Base-by-base conservation (phyloP, 148 eudicot species). In the Arbutus unedo region DNA sequence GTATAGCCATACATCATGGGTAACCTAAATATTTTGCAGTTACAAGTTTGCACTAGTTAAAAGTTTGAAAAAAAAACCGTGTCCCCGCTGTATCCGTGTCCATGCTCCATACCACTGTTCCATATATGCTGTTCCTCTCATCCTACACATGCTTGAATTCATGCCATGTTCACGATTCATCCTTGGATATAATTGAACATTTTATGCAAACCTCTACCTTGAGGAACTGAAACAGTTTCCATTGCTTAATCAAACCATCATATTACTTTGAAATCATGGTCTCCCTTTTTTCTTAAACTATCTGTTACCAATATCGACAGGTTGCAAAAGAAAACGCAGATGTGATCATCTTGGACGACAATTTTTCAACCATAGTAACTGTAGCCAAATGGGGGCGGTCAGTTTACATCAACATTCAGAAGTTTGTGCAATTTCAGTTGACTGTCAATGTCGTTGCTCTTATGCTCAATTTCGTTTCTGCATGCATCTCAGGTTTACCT, bases 301-400 rank as follows among this genome's bases (percentile, higher is more conserved):
- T 48, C 23, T 19, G 55, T n/a, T 6, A 50, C 41, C 19, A 6
- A 62, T 57, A 14, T 67, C 48, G 43, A 38, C 84, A 85, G 89
- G 87, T 83, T 18, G 87, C 87, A 2, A 87, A 85, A 80, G 87
- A 85, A 79, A 85, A 87, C 81, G 84, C 88, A 31, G 87, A 88
- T 81, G 85, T 88, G 44, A 83, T 88, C 54, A 84, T 88, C 38
- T 50, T 88, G 79, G 88, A 88, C 38, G 90, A 88, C 77, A 85
- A 88, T 51, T 88, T 88, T 73, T 55, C 88, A 2, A 85, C 90
- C 23, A 83, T 88, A 14, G 88, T 85, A 25, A 85, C 82, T 0
- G 85, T 88, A 31, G 88, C 82, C 71, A 83, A 81, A 87, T 87
- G 89, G 89, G 89, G 89, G 3, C 87, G 89, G 11, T 71, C 89